Conservation (phyloP, 768 basidiomycete genomes). For the Hericium alpestre region DNA sequence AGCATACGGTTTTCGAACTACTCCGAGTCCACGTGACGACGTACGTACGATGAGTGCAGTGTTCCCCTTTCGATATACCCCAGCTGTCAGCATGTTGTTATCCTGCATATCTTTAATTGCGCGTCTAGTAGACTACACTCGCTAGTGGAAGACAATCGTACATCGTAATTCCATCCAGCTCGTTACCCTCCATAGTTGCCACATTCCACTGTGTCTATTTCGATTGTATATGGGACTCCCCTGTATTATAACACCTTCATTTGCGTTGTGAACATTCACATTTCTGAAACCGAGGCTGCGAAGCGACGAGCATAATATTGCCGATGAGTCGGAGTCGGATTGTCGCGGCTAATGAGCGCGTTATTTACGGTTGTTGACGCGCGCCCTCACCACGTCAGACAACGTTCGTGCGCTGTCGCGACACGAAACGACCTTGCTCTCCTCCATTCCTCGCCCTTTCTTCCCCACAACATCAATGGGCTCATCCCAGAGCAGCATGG, state of each 20-base stretch:
- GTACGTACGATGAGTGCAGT: background rate
- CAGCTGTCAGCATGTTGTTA: background rate
- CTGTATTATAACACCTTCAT: too few relatives aligned
- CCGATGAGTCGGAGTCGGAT: too few relatives aligned
- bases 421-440: background rate
- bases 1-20: conserved; percentile 27
- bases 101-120: background rate
- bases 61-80: background rate
- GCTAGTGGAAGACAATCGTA: background rate
- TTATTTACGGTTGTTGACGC: conserved; percentile 23
- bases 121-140: background rate
- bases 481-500: conserved; percentile 32
- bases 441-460: background rate
- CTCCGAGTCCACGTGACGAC: conserved; percentile 3
- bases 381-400: conserved; percentile 9
- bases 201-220: too few relatives aligned
- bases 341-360: conserved; percentile 6
- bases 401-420: background rate
- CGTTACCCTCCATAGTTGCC: background rate
- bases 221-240: too few relatives aligned
- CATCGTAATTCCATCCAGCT: background rate
- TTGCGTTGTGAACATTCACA: too few relatives aligned
- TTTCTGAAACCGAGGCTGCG: too few relatives aligned
- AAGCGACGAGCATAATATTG: background rate
- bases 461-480: conserved; percentile 27